Conservation (phyloP, 352 stramenopile species). For the Aphanomyces invadans region DNA sequence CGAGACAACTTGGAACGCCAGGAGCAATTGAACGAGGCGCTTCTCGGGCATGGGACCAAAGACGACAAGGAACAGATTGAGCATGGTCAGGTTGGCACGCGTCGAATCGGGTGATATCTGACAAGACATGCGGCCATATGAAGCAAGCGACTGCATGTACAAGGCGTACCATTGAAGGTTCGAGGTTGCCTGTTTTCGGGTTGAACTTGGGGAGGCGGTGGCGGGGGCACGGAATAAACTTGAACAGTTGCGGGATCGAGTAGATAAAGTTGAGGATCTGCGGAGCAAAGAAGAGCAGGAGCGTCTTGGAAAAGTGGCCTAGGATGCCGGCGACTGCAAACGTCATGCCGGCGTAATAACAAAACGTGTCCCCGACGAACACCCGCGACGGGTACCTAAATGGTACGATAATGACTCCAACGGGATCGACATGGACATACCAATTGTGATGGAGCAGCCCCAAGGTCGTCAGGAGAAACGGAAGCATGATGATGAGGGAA, state of each 20-base stretch:
- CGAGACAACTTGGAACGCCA: slow-evolving; percentile 68
- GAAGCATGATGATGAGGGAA: slow-evolving; percentile 95
- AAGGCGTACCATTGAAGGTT: slow-evolving; percentile 88
- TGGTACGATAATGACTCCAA: neutral
- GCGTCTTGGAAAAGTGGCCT: slow-evolving; percentile 97
- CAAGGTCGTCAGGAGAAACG: slow-evolving; percentile 90
- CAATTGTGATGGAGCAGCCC: slow-evolving; percentile 96
- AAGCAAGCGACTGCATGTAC: slow-evolving; percentile 28
- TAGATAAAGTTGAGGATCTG: slow-evolving; percentile 99
- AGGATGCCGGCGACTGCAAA: slow-evolving; percentile 95
- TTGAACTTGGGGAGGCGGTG: slow-evolving; percentile 96
- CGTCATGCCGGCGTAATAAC: slow-evolving; percentile 98
- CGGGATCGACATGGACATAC: slow-evolving; percentile 22
- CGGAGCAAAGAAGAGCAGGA: slow-evolving; percentile 97
- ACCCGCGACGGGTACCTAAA: slow-evolving; percentile 89
- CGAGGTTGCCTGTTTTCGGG: slow-evolving; percentile 83
- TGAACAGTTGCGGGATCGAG: slow-evolving; percentile 96
- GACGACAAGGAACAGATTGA: slow-evolving; percentile 80
- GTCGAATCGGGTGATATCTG: slow-evolving; percentile 40
- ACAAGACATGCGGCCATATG: slow-evolving; percentile 30
- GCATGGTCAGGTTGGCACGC: slow-evolving; percentile 82
- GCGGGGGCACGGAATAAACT: slow-evolving; percentile 95
- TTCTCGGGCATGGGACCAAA: slow-evolving; percentile 81
- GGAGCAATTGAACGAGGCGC: slow-evolving; percentile 49
- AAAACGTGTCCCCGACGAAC: slow-evolving; percentile 99